Conservation (phyloP, 768 basidiomycete genomes). For the Pseudohyphozyma bogoriensis region DNA sequence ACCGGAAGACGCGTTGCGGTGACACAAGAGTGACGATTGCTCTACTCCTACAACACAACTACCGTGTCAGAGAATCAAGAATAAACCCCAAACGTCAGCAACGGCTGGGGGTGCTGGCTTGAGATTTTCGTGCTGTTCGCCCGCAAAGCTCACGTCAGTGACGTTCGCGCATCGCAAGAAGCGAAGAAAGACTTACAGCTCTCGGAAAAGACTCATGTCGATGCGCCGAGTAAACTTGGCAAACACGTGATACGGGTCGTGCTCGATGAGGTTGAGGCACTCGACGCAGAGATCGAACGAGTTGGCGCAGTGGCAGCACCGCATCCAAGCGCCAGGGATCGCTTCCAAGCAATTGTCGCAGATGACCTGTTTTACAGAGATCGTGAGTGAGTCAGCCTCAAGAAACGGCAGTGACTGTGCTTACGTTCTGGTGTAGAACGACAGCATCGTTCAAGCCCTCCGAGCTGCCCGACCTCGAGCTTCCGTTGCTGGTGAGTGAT, state of each 20-base stretch:
- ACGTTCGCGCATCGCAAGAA: no score
- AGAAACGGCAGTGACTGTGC: neutral
- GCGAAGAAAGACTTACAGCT: neutral
- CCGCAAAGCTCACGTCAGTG: neutral
- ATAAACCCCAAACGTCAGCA: neutral
- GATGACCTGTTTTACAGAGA: neutral
- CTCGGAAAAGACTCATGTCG: conserved; percentile 2
- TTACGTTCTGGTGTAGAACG: neutral
- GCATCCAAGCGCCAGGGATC: neutral
- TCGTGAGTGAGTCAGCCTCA: neutral
- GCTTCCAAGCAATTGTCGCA: neutral
- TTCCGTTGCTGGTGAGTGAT: neutral
- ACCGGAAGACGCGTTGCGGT: no score
- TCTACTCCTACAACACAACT: no score
- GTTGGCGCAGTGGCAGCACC: neutral
- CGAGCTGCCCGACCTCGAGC: neutral
- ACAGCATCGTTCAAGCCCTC: neutral
- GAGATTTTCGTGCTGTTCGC: neutral
- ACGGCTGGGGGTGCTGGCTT: neutral
- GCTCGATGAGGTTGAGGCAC: neutral
- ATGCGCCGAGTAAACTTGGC: neutral
- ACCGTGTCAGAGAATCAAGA: no score
- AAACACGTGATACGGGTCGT: neutral
- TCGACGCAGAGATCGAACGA: neutral
- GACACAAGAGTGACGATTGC: no score